Evolutionary conservation across 306 rosid species (phyloP).

Genomic region (Lupinus albus): DNA sequence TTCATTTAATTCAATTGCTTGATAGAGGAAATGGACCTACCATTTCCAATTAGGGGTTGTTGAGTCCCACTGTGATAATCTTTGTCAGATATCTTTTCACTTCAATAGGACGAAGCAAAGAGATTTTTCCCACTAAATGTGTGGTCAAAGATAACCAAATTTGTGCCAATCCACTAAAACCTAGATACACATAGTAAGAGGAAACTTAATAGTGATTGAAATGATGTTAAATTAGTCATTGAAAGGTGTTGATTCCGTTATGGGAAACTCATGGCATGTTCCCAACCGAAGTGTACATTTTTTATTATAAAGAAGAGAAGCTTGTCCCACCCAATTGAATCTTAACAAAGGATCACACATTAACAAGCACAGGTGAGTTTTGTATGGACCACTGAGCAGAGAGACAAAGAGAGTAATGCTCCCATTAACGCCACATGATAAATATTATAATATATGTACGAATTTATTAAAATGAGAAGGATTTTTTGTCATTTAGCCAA

Average conservation of each 20-base stretch:
- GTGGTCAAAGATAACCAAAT: slow-evolving; percentile 37
- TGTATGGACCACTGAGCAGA: slow-evolving; percentile 44
- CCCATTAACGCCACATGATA: slow-evolving; percentile 13
- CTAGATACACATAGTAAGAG: slow-evolving; percentile 26
- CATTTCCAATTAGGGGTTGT: slow-evolving; percentile 43
- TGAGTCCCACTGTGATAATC: slow-evolving; percentile 39
- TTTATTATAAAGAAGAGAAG: slow-evolving; percentile 39
- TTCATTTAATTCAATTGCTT: slow-evolving; percentile 41
- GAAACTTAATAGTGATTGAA: slow-evolving; percentile 32
- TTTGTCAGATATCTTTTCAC: slow-evolving; percentile 33
- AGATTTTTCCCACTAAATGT: slow-evolving; percentile 1
- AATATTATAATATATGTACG: not conserved
- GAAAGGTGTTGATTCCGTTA: slow-evolving; percentile 43
- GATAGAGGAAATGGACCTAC: slow-evolving; percentile 46
- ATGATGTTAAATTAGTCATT: slow-evolving; percentile 35
- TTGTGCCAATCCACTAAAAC: slow-evolving; percentile 34
- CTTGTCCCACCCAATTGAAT: slow-evolving; percentile 54
- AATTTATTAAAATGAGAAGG: not conserved
- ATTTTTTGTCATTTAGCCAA: slow-evolving; percentile 43
- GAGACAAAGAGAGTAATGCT: slow-evolving; percentile 17
- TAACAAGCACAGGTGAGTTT: slow-evolving; percentile 36
- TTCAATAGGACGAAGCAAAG: slow-evolving; percentile 20
- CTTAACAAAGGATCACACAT: slow-evolving; percentile 35
- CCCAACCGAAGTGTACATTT: slow-evolving; percentile 47
- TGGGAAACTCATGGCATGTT: slow-evolving; percentile 52